Evolutionary conservation across 192 early-diverging fungal species (phyloP), one percentile per base, ranked within the genome.

Genomic region (Umbelopsis sp.): DNA sequence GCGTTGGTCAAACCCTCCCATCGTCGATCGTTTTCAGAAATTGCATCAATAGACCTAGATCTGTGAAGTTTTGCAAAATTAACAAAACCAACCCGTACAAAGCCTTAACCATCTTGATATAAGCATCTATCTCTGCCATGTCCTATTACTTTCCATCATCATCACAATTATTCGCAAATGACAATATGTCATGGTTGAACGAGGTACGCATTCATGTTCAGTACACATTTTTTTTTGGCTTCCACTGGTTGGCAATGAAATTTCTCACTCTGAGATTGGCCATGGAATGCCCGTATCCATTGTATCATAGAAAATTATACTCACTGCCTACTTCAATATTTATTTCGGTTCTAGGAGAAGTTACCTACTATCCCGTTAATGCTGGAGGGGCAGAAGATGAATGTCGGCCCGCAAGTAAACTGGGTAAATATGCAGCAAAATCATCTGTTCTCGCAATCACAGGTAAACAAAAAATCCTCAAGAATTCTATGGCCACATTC

Each of bases 91-190:
- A 6, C 38, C 7, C 38, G 38, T 41, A 49, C 47, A 2, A 49
- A 49, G 20, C 5, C 17, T 9, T 17, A 49, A 3, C 16, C 16
- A 49, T 49, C 38, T 41, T 41, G 38, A 49, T 49, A 49, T 16
- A 49, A 49, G 10, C 17, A 41, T 41, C 38, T 1, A 41, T 11
- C 4, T 41, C 11, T 49, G n/a, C 20, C 20, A 62, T 62, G 56
- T 62, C 56, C 17, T 62, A 62, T 17, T 62, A 62, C 17, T 62
- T 62, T n/a, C 56, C 56, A 36, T 31, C 56, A 31, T 34, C 56
- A 34, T 62, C 56, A 11, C 56, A 62, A 20, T 5, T 62, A 34
- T 62, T 62, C 31, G 34, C 56, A 62, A 62, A 34, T 34, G 56
- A 32, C 26, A 31, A 62, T 62, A 62, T 62, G 26, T 22, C 31